phyloP scores from a whole-genome alignment of 768 basidiomycete species.

The Chalciporus piperatus region DNA sequence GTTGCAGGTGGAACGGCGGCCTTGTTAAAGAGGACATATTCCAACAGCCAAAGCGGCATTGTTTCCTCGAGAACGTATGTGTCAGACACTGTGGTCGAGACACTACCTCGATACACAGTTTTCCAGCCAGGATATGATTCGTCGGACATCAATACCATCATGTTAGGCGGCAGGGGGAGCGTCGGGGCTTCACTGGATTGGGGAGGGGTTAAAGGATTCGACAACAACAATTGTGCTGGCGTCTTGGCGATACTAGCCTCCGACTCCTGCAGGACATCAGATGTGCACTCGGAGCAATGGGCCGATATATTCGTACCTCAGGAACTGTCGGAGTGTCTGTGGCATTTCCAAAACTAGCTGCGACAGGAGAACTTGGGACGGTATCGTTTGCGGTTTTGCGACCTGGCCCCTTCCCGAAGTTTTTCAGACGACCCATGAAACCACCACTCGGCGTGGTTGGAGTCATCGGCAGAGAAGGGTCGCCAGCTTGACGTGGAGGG shows the following conservation, averaged over 20 bases:
- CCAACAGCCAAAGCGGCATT: slow-evolving; percentile 86
- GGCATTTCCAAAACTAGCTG: slow-evolving; percentile 7
- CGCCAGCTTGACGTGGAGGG: slow-evolving; percentile 29
- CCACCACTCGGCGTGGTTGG: slow-evolving; percentile 52
- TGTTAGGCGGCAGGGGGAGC: slow-evolving; percentile 54
- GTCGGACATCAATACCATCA: slow-evolving; percentile 76
- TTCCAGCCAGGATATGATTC: slow-evolving; percentile 74
- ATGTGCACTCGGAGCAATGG: not conserved
- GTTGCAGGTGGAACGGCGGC: slow-evolving; percentile 47
- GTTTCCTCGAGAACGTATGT: slow-evolving; percentile 60
- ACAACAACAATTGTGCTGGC: slow-evolving; percentile 52
- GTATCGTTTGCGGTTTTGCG: slow-evolving; percentile 25
- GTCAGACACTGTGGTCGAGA: slow-evolving; percentile 56
- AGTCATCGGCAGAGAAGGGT: slow-evolving; percentile 37
- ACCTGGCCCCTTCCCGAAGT: slow-evolving; percentile 60
- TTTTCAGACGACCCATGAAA: slow-evolving; percentile 79
- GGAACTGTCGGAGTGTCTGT: slow-evolving; percentile 15
- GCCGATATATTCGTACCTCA: slow-evolving; percentile 23
- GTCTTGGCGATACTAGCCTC: slow-evolving; percentile 40
- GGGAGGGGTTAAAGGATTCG: slow-evolving; percentile 62
- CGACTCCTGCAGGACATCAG: slow-evolving; percentile 20
- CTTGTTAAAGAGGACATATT: slow-evolving; percentile 76
- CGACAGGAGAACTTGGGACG: slow-evolving; percentile 25
- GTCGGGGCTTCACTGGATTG: slow-evolving; percentile 69
- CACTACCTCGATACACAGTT: slow-evolving; percentile 72